These are phyloP conservation scores for Sanghuangporus baumii DNA, from an alignment of 1,284 basidiomycete genomes.

Conservation along the genomic window DNA sequence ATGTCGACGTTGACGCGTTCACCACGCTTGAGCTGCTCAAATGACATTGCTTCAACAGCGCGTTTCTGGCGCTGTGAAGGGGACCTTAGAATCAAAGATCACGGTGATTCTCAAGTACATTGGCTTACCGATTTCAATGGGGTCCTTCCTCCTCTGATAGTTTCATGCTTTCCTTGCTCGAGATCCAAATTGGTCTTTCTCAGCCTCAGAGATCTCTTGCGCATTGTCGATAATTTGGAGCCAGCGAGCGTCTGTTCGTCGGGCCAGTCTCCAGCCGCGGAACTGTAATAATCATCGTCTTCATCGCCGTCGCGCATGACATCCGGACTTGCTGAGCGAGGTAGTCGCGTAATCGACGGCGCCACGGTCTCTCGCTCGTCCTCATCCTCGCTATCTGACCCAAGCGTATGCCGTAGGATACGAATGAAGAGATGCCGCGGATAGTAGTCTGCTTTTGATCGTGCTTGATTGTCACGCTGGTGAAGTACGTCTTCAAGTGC, in stretches of 20 bases:
- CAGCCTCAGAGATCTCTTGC: constrained; percentile 7
- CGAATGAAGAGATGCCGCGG: constrained; percentile 61
- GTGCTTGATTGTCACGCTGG: constrained; percentile 39
- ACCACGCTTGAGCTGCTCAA: constrained; percentile 52
- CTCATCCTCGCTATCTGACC: constrained; percentile 27
- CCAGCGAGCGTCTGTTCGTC: constrained; percentile 26
- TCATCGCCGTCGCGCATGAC: constrained; percentile 26
- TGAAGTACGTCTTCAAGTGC: constrained; percentile 66
- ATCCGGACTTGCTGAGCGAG: constrained; percentile 39
- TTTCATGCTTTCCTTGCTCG: not conserved
- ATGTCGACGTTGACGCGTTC: constrained; percentile 56
- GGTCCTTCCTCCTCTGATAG: not conserved
- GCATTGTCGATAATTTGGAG: constrained; percentile 24
- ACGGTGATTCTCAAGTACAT: not conserved
- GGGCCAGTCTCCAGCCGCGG: constrained; percentile 16
- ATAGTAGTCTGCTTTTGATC: constrained; percentile 70
- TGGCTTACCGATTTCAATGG: not conserved
- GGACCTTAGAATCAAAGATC: not conserved
- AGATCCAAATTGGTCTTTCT: constrained; percentile 1
- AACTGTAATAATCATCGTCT: constrained; percentile 17
- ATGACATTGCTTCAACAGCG: constrained; percentile 28
- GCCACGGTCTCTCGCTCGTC: not conserved
- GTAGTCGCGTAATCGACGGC: constrained; percentile 29
- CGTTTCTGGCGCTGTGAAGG: constrained; percentile 18
- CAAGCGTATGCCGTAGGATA: constrained; percentile 53